Evolutionary conservation across 805 yeast species (phyloP).

Genomic region (Starmerella kuoi): DNA sequence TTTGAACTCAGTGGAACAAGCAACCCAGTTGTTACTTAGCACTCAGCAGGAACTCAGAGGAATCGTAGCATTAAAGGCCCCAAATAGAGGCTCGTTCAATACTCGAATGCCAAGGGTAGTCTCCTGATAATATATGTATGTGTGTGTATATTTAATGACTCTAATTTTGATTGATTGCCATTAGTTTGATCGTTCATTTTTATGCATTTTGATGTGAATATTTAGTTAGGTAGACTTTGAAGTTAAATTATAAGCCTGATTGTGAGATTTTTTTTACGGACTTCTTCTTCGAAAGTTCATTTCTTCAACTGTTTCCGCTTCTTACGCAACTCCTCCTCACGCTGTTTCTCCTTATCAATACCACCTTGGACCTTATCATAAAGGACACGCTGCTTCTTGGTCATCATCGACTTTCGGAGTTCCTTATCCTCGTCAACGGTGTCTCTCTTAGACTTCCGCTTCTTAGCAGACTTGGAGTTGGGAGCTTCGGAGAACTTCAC

Average conservation of each 20-base stretch:
- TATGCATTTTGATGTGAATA: no score
- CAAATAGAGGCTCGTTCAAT: slow-evolving; percentile 74
- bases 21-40: slow-evolving; percentile 47
- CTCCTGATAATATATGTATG: no score
- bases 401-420: slow-evolving; percentile 92
- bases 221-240: no score
- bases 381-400: slow-evolving; percentile 85
- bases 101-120: slow-evolving; percentile 39
- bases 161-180: no score
- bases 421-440: slow-evolving; percentile 71
- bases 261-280: no score
- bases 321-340: slow-evolving; percentile 61
- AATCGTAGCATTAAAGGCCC: slow-evolving; percentile 54
- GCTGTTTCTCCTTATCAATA: slow-evolving; percentile 64
- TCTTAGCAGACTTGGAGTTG: slow-evolving; percentile 25
- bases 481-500: slow-evolving; percentile 52
- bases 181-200: no score
- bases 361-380: slow-evolving; percentile 94
- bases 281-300: no score
- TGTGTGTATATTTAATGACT: no score
- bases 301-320: slow-evolving; percentile 37
- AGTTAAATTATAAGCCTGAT: no score
- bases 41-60: slow-evolving; percentile 58
- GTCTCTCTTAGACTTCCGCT: slow-evolving; percentile 32
- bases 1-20: slow-evolving; percentile 54